Base-by-base conservation (phyloP, 2,329 filamentous ascomycete genomes). In the Exophiala phaeomuriformis region DNA sequence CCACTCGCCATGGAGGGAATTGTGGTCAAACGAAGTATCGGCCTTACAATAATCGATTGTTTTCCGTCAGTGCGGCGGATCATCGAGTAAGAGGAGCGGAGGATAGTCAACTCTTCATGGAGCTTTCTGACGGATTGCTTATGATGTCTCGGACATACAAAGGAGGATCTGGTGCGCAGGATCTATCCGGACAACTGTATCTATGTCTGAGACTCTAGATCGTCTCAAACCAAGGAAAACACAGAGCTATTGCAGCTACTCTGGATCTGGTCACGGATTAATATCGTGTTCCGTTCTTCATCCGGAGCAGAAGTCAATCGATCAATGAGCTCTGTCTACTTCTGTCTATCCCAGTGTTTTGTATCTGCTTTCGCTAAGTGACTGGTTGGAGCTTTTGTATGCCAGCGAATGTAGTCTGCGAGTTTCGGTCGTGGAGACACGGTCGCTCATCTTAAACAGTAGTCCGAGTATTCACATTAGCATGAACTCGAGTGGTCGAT, bases 101-200 rank as follows among this genome's bases (percentile, higher is more conserved):
- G 49, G 51, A 60, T 57, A 55, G 60, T 58, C 53, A 61, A 62
- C 4, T 44, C 36, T 42, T 40, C 32, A 54, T 62, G 61, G 59
- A 63, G 60, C 60, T 57, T 56, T 60, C 41, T 56, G 59, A 32
- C 49, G 40, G 57, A 47, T 60, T 61, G 55, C 59, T 58, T 59
- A 60, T 58, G 56, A 56, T 59, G 55, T 57, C 60, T 59, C 35
- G 54, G 49, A 48, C 49, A 49, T 52, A 30, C 40, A 32, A 51
- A 41, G 28, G 52, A 41, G 49, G 51, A 41, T 37, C 49, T n/a
- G 47, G 35, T 44, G 31, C 57, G 40, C 41, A 54, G 42, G 42
- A 49, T 12, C 35, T 40, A 49, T 56, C 43, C 37, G 47, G 47
- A 37, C 48, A 51, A 57, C 45, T 8, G 19, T 35, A 12, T 32